A percentile compares a stretch with the other conserved stretches of the same genome.
phyloP scores from a whole-genome alignment of 805 yeast species.

The Saturnispora silvae region DNA sequence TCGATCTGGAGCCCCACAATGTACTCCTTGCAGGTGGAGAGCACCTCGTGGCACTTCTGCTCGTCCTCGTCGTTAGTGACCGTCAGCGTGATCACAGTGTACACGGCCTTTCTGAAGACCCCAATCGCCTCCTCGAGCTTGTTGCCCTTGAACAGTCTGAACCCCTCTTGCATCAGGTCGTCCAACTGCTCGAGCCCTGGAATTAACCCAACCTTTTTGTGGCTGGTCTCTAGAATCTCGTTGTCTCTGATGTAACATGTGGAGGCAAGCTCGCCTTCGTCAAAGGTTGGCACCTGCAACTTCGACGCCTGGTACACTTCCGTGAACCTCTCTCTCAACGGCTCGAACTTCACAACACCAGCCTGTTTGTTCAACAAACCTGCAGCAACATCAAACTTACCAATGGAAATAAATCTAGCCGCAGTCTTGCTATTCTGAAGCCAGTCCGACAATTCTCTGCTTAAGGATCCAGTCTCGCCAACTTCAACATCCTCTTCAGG shows the following conservation, averaged over 20 bases:
- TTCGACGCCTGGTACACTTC: slow-evolving; percentile 78
- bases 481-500: slow-evolving; percentile 28
- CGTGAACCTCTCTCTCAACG: slow-evolving; percentile 70
- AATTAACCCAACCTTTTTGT: slow-evolving; percentile 50
- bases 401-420: slow-evolving; percentile 91
- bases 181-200: slow-evolving; percentile 67
- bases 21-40: slow-evolving; percentile 75
- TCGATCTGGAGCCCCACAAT: slow-evolving; percentile 89
- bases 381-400: slow-evolving; percentile 93
- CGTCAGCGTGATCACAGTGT: slow-evolving; percentile 59
- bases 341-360: slow-evolving; percentile 81
- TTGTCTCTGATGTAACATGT: slow-evolving; percentile 58
- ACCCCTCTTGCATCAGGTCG: slow-evolving; percentile 57
- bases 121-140: slow-evolving; percentile 74
- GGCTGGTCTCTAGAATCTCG: slow-evolving; percentile 42
- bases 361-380: slow-evolving; percentile 82
- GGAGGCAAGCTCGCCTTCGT: slow-evolving; percentile 42
- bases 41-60: slow-evolving; percentile 57
- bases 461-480: slow-evolving; percentile 21
- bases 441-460: slow-evolving; percentile 69
- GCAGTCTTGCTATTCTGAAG: slow-evolving; percentile 80
- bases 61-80: slow-evolving; percentile 72
- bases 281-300: slow-evolving; percentile 62
- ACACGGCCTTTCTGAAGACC: slow-evolving; percentile 68
- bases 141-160: slow-evolving; percentile 73